These are phyloP conservation scores for Cladosporium halotolerans DNA, from an alignment of 2,329 filamentous ascomycete genomes.

Conservation along the genomic window DNA sequence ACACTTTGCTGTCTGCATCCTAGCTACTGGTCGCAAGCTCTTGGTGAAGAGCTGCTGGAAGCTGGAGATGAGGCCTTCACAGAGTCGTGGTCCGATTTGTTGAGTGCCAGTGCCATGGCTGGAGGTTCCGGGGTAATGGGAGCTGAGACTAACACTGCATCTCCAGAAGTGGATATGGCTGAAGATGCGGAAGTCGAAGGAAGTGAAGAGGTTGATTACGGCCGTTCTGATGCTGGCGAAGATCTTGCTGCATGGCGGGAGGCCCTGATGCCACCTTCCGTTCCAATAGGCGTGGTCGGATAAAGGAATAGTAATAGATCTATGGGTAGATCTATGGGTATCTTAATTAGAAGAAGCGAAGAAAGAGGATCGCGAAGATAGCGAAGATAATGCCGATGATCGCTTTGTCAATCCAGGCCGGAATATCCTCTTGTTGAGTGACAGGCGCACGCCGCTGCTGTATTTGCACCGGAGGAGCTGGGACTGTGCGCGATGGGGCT, in stretches of 20 bases:
- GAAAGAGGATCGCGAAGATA: constrained; percentile 60
- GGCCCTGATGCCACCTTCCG: constrained; percentile 10
- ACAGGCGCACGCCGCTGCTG: constrained; percentile 14
- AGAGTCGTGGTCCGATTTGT: constrained; percentile 27
- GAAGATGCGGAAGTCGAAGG: background rate
- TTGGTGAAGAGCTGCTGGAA: constrained; percentile 31
- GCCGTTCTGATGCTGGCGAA: background rate
- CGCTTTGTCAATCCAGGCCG: constrained; percentile 72
- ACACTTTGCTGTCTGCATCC: constrained; percentile 33
- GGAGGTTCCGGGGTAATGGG: background rate
- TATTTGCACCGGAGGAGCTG: constrained; percentile 11
- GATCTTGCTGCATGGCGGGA: constrained; percentile 15
- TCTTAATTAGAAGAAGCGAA: constrained; percentile 4
- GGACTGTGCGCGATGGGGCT: constrained; percentile 11
- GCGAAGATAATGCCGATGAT: constrained; percentile 68
- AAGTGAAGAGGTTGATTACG: background rate
- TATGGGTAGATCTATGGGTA: background rate
- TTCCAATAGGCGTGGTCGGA: constrained; percentile 18
- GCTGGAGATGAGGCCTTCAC: constrained; percentile 18
- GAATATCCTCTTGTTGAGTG: constrained; percentile 46
- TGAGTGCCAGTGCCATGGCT: constrained; percentile 27
- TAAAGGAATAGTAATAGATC: background rate
- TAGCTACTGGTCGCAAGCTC: constrained; percentile 32
- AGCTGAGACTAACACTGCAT: background rate
- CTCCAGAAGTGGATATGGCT: background rate